Base-by-base conservation (phyloP, 2,329 filamentous ascomycete species). In the Hypoxylon sp. region DNA sequence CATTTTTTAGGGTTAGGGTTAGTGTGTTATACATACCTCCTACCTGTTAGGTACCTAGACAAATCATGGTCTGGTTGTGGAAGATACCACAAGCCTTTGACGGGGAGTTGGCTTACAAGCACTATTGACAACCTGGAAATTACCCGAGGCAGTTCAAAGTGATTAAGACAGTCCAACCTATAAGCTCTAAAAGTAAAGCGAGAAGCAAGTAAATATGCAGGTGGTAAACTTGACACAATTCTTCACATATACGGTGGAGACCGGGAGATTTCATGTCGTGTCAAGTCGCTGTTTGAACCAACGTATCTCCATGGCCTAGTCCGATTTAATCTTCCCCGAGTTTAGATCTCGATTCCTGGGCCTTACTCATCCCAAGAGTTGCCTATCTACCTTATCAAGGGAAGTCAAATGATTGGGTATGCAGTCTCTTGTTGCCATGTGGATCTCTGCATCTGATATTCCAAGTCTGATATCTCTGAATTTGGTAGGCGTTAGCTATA, bases 291-390 rank as follows among this genome's bases (percentile, higher is more conserved):
- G 14, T 41, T 19, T 56, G 11, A 37, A 27, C 19, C n/a, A 46
- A 12, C 12, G 34, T 37, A 56, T 46, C 52, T 47, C 41, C 39
- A 29, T 46, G 27, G 27, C 27, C 16, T 6, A 16, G 47, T 47
- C 53, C 19, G 53, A 56, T 56, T 47, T 47, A 23, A 29, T n/a
- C 4, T 21, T 48, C 32, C 16, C n/a, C n/a, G 25, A 21, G 43
- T 21, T 48, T 4, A 14, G 23, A 37, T 48, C 54, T 57, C 53
- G 53, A 56, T 56, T 39, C 12, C 23, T 16, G 12, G 34, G 41
- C 7, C 12, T 47, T 47, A 56, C n/a, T 56, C 19, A 37, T 56
- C 29, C 25, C 41, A 54, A 21, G 27, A 45, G 2, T 51, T 43
- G 25, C 11, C 34, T 53, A 41, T 29, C n/a, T 21, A 19, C 3